Conservation (phyloP, 1,284 basidiomycete species). For the Heterobasidion irregulare region DNA sequence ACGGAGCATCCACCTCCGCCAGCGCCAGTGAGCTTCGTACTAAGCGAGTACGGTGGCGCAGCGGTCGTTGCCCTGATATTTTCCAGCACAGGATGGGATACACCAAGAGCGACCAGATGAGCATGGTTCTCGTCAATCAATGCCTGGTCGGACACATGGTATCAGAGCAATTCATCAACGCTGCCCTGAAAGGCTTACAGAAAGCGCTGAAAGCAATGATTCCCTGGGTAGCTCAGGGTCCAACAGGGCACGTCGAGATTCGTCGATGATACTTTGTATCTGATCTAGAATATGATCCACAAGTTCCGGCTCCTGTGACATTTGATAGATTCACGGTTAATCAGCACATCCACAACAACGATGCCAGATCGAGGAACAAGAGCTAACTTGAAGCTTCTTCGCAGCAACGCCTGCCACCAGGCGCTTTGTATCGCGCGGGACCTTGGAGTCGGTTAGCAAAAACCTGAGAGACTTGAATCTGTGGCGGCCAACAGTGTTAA, state of each 20-base stretch:
- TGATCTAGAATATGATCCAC: slow-evolving; percentile 68
- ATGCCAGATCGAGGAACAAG: slow-evolving; percentile 2
- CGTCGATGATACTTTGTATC: slow-evolving; percentile 79
- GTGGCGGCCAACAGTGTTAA: slow-evolving; percentile 3
- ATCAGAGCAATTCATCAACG: slow-evolving; percentile 1
- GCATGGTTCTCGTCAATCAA: slow-evolving; percentile 87
- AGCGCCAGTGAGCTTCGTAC: slow-evolving; percentile 97
- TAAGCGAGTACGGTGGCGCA: slow-evolving; percentile 57
- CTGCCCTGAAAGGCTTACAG: slow-evolving; percentile 35
- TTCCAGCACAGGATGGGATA: slow-evolving; percentile 88
- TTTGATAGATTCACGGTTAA: slow-evolving; percentile 10
- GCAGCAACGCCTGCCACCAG: slow-evolving; percentile 84
- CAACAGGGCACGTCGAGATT: slow-evolving; percentile 68
- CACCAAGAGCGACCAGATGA: slow-evolving; percentile 84
- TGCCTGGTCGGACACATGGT: slow-evolving; percentile 33
- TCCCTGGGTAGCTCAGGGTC: slow-evolving; percentile 65
- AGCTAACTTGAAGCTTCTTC: slow-evolving; percentile 58
- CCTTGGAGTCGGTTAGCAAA: slow-evolving; percentile 87
- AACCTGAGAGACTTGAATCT: slow-evolving; percentile 71
- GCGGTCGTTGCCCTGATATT: slow-evolving; percentile 68
- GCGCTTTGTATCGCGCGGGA: slow-evolving; percentile 90
- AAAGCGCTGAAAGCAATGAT: slow-evolving; percentile 49
- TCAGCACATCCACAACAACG: slow-evolving; percentile 2
- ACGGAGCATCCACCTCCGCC: slow-evolving; percentile 99
- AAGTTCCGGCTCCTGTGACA: slow-evolving; percentile 65